Base-by-base conservation (phyloP, 2,329 filamentous ascomycete species). In the Aspergillus melleus region DNA sequence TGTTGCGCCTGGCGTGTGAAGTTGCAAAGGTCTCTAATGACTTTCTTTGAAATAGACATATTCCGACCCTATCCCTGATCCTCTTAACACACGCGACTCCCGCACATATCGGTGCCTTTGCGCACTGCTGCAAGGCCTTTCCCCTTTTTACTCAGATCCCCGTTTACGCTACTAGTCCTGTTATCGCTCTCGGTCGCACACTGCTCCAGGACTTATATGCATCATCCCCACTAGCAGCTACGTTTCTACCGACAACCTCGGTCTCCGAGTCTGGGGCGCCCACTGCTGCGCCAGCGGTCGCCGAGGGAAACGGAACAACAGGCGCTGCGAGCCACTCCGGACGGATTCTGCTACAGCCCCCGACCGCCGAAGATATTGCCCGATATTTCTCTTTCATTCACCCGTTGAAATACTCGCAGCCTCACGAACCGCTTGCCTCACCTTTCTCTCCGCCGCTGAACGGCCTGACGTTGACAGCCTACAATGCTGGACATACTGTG, bases 51-150 rank as follows among this genome's bases (percentile, higher is more conserved):
- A 54, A 32, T 59, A 95, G 92, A 81, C 91, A 96, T 81, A 87
- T 96, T 10, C 91, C 94, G 22, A 96, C 94, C 0, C 84, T 99
- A 49, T 98, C 95, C 3, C 84, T 99, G 68, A 89, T 99, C 70
- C 90, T 99, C 46, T 85, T 99, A 66, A 99, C 95, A 1, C 95
- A 99, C 76, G 91, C 95, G 63, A 99, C 94, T 0, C 86, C 91
- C 54, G 88, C 91, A 54, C 95, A 99, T 79, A 85, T 99, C 58
- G 94, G 91, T 66, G 95, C 95, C 60, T 97, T 91, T 75, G 93
- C 91, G 49, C 93, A 98, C 76, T 97, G 93, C 81, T 98, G 95
- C 87, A 96, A 96, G 77, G 89, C 97, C 76, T 90, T 98, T 64
- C 92, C 95, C 50, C 83, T 91, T 51, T 99, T 99, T 78, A 90